These are phyloP conservation scores for Tetradesmus lagerheimii DNA, from an alignment of 139 green algal genomes.

Conservation along the genomic window DNA sequence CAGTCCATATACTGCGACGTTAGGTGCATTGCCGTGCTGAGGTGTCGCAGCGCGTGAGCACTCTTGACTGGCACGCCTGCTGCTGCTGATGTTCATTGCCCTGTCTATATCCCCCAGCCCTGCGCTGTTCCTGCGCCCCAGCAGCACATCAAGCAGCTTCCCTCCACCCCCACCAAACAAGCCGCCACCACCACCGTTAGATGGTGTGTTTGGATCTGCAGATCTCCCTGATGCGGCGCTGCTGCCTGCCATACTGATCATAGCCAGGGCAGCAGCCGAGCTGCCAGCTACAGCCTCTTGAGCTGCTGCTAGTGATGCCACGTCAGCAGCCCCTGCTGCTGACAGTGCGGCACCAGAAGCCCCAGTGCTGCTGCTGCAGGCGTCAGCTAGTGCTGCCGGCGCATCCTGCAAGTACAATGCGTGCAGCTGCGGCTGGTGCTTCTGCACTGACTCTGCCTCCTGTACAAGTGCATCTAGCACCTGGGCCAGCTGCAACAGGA, in stretches of 20 bases:
- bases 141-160: not conserved
- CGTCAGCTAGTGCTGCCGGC: constrained; percentile 30
- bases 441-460: not conserved
- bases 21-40: not conserved
- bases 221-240: not conserved
- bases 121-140: constrained; percentile 5
- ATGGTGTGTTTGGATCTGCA: not conserved
- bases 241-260: not conserved
- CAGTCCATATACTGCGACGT: not conserved
- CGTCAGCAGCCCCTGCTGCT: not conserved
- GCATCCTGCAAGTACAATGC: not conserved
- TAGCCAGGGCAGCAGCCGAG: not conserved
- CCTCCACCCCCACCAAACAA: not conserved
- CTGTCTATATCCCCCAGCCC: not conserved
- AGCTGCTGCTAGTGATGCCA: not conserved
- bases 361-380: not conserved
- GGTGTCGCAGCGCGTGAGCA: not conserved
- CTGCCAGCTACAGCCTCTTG: not conserved
- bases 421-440: constrained; percentile 19
- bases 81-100: not conserved
- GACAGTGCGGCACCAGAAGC: not conserved
- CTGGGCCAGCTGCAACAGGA: not conserved
- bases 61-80: not conserved
- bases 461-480: constrained; percentile 14
- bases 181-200: not conserved